These are phyloP conservation scores for Kluyveromyces wickerhamii DNA, from an alignment of 805 yeast genomes.

Conservation along the genomic window DNA sequence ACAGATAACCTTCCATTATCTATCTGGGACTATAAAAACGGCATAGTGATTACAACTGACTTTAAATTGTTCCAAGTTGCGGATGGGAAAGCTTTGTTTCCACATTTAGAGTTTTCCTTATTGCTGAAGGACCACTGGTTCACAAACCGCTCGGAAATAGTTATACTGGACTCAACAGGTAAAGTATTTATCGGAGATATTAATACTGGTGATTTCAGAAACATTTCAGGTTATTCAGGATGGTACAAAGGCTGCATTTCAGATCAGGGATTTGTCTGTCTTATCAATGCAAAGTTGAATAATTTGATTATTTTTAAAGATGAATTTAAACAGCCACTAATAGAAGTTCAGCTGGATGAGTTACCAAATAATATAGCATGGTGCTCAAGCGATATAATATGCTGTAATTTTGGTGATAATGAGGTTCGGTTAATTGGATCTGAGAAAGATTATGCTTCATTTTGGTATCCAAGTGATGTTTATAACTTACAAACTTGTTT, in stretches of 20 bases:
- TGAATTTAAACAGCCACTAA: constrained; percentile 15
- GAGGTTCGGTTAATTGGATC: constrained; percentile 70
- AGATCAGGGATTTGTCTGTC: constrained; percentile 37
- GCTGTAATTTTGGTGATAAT: constrained; percentile 39
- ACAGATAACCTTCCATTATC: neutral
- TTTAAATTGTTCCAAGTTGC: constrained; percentile 11
- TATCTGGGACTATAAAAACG: constrained; percentile 26
- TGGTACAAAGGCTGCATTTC: constrained; percentile 26
- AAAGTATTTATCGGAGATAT: constrained; percentile 14
- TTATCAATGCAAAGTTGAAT: constrained; percentile 35
- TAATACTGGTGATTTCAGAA: constrained; percentile 4
- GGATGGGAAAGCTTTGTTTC: constrained; percentile 6
- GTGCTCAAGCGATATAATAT: constrained; percentile 84
- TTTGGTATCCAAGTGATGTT: constrained; percentile 42
- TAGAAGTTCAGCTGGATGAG: constrained; percentile 21
- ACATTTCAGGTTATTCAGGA: constrained; percentile 12
- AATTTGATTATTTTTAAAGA: constrained; percentile 43
- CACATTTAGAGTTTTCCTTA: constrained; percentile 13
- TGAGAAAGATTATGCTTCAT: constrained; percentile 37
- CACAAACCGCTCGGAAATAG: constrained; percentile 12
- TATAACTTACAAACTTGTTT: constrained; percentile 41
- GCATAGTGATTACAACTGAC: constrained; percentile 18
- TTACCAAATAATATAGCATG: constrained; percentile 50
- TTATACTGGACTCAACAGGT: constrained; percentile 20
- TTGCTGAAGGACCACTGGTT: constrained; percentile 27